phyloP scores from a whole-genome alignment of 257 asterid genomes.

The Rauvolfia tetraphylla region DNA sequence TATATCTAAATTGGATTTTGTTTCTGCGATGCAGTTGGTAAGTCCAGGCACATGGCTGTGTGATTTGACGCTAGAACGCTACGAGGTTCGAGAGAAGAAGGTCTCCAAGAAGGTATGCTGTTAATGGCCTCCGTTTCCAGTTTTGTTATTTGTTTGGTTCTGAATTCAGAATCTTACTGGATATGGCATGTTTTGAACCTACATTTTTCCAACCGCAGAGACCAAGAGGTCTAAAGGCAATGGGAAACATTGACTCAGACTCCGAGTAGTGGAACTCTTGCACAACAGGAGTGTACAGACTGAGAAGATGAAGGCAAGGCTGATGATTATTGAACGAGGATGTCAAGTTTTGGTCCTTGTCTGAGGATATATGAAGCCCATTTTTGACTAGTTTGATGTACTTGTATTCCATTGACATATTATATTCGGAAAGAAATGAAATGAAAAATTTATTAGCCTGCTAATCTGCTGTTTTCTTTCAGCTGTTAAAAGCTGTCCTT shows the following conservation, averaged over 20 bases:
- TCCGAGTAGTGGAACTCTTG: slow-evolving; percentile 29
- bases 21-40: slow-evolving; percentile 29
- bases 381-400: background rate
- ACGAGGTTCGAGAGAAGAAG: slow-evolving; percentile 51
- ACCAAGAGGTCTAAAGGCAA: slow-evolving; percentile 51
- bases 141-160: background rate
- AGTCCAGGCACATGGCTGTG: slow-evolving; percentile 53
- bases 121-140: background rate
- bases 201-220: slow-evolving; percentile 29
- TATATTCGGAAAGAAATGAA: background rate
- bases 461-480: background rate
- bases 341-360: slow-evolving; percentile 1
- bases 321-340: background rate
- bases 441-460: background rate
- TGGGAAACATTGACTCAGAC: slow-evolving; percentile 53
- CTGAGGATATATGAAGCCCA: background rate
- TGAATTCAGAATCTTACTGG: background rate
- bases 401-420: background rate
- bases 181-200: background rate
- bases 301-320: background rate
- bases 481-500: background rate
- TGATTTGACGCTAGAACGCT: slow-evolving; percentile 44
- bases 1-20: background rate
- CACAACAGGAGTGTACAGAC: background rate
- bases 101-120: slow-evolving; percentile 45